Conservation (phyloP, 371 early-diverging fungal species). For the Mortierella sp. region DNA sequence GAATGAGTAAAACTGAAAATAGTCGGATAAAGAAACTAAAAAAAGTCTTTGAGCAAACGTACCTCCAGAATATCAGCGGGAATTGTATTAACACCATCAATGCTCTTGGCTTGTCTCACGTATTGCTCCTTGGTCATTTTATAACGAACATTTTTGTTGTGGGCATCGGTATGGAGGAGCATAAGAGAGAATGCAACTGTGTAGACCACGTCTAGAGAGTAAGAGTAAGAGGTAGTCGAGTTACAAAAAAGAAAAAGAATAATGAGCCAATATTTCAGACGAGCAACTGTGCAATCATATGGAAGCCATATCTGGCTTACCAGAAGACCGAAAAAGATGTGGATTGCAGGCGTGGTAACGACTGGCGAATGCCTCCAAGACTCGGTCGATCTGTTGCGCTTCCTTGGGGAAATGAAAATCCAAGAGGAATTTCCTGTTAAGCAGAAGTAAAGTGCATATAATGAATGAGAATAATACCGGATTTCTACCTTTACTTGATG, state of each 20-base stretch:
- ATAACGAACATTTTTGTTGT: slow-evolving; percentile 86
- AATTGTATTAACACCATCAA: slow-evolving; percentile 75
- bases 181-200: slow-evolving; percentile 88
- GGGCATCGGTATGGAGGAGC: slow-evolving; percentile 93
- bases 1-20: slow-evolving; percentile 3
- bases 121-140: slow-evolving; percentile 92
- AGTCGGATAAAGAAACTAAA: neutral
- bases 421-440: slow-evolving; percentile 75
- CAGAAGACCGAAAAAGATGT: slow-evolving; percentile 71
- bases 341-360: slow-evolving; percentile 84
- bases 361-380: slow-evolving; percentile 86
- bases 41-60: slow-evolving; percentile 15
- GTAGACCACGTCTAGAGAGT: slow-evolving; percentile 75
- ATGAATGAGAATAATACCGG: slow-evolving; percentile 21
- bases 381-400: slow-evolving; percentile 92
- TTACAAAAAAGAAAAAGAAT: slow-evolving; percentile 5
- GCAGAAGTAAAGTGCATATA: neutral
- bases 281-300: neutral
- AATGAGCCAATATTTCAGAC: neutral
- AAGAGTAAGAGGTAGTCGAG: neutral
- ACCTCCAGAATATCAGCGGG: slow-evolving; percentile 81
- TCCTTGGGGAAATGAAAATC: slow-evolving; percentile 89
- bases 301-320: slow-evolving; percentile 41
- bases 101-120: slow-evolving; percentile 74
- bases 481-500: neutral